Evolutionary conservation across 345 rosid genomes (phyloP).

Genomic region (Populus deltoides): DNA sequence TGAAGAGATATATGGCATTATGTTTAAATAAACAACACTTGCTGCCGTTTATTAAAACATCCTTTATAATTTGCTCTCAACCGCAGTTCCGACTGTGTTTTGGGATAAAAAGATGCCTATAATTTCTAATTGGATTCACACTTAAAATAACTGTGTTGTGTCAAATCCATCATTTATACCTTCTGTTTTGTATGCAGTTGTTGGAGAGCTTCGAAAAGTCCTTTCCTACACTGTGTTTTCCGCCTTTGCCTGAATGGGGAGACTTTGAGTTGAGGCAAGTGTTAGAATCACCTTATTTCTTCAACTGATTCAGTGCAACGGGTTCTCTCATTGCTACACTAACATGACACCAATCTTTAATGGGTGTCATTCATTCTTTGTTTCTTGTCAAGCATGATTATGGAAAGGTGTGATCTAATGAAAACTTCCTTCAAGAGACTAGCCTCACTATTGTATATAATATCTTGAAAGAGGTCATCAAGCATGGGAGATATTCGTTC

Average conservation of each 20-base stretch:
- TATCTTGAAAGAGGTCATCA: constrained; percentile 3
- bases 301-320: constrained; percentile 50
- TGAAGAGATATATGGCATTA: background rate
- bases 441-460: constrained; percentile 6
- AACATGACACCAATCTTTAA: background rate
- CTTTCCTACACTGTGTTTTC: constrained; percentile 66
- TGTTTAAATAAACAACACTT: background rate
- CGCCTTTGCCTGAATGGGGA: constrained; percentile 85
- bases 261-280: constrained; percentile 79
- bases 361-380: background rate
- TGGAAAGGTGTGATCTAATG: background rate
- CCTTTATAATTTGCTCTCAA: background rate
- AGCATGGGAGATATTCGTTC: background rate
- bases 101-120: background rate
- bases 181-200: constrained; percentile 46
- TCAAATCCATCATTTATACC: background rate
- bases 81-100: background rate
- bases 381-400: constrained; percentile 3
- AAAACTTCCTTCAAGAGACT: background rate
- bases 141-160: background rate
- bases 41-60: background rate
- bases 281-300: constrained; percentile 82
- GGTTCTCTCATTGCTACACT: background rate
- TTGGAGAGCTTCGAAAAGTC: constrained; percentile 79
- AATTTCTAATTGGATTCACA: background rate